These are phyloP conservation scores for Beauveria asiatica DNA, from an alignment of 2,329 filamentous ascomycete species.

Conservation along the genomic window DNA sequence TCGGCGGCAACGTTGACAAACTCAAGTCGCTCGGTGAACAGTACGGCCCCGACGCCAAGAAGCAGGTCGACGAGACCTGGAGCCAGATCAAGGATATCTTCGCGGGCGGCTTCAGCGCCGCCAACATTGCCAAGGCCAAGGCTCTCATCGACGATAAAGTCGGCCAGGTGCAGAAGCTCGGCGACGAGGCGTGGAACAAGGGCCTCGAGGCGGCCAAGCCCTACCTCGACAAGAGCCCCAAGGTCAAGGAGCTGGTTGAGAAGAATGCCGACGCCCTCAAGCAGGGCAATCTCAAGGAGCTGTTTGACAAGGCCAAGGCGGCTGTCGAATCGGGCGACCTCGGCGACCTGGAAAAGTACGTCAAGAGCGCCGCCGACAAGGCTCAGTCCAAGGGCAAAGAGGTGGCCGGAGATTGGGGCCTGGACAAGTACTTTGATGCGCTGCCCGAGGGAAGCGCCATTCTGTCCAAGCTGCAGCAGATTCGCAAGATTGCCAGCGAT, in stretches of 20 bases:
- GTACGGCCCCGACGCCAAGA: conserved; percentile 68
- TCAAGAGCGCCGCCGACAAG: conserved; percentile 23
- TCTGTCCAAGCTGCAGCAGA: conserved; percentile 54
- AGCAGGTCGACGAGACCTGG: conserved; percentile 67
- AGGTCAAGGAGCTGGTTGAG: conserved; percentile 64
- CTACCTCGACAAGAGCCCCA: conserved; percentile 66
- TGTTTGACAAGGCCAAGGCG: conserved; percentile 54
- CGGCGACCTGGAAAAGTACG: conserved; percentile 31
- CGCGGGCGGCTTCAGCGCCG: conserved; percentile 48
- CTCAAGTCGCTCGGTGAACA: conserved; percentile 61
- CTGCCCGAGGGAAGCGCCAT: conserved; percentile 58
- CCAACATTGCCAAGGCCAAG: conserved; percentile 45
- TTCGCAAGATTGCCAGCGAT: conserved; percentile 57
- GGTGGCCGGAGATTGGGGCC: conserved; percentile 22
- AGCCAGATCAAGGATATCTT: conserved; percentile 60
- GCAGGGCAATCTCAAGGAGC: conserved; percentile 54
- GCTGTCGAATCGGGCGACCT: conserved; percentile 54
- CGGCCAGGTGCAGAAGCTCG: conserved; percentile 61
- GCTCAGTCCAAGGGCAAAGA: conserved; percentile 11
- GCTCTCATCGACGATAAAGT: conserved; percentile 62
- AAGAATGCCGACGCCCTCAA: conserved; percentile 61
- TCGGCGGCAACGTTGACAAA: conserved; percentile 59
- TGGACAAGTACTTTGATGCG: conserved; percentile 57
- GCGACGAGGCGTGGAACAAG: conserved; percentile 65
- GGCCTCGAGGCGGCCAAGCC: conserved; percentile 63